phyloP scores from a whole-genome alignment of 1,139 yeast species.

The Suhomyces bribrorum region DNA sequence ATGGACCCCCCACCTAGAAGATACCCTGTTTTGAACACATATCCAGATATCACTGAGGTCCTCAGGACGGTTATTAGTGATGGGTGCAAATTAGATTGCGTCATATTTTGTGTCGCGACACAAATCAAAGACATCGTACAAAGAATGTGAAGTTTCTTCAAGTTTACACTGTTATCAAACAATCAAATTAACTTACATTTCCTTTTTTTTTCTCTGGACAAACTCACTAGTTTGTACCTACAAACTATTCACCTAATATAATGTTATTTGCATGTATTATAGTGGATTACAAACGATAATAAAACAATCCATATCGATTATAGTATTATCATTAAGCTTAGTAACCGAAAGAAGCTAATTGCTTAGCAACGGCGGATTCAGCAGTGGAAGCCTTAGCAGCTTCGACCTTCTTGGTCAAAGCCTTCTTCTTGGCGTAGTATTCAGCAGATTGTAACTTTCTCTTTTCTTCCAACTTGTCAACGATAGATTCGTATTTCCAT shows the following conservation, averaged over 20 bases:
- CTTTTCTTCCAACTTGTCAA: constrained; percentile 97
- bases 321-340: constrained; percentile 35
- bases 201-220: neutral
- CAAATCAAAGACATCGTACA: neutral
- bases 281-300: constrained; percentile 12
- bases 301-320: constrained; percentile 13
- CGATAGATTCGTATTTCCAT: constrained; percentile 99
- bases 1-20: too few relatives aligned
- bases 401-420: constrained; percentile 87
- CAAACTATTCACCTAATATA: constrained; percentile 1
- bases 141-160: neutral
- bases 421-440: constrained; percentile 98
- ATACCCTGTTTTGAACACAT: too few relatives aligned
- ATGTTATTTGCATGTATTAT: constrained; percentile 16
- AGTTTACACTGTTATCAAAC: neutral
- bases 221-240: neutral
- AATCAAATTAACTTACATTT: neutral
- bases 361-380: constrained; percentile 70
- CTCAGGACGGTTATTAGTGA: too few relatives aligned
- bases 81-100: neutral
- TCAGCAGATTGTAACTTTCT: constrained; percentile 99
- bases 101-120: neutral
- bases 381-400: constrained; percentile 83
- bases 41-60: too few relatives aligned
- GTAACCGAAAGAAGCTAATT: constrained; percentile 81